Evolutionary conservation across 1,284 basidiomycete genomes (phyloP).

Genomic region (Ceratobasidium sp.): DNA sequence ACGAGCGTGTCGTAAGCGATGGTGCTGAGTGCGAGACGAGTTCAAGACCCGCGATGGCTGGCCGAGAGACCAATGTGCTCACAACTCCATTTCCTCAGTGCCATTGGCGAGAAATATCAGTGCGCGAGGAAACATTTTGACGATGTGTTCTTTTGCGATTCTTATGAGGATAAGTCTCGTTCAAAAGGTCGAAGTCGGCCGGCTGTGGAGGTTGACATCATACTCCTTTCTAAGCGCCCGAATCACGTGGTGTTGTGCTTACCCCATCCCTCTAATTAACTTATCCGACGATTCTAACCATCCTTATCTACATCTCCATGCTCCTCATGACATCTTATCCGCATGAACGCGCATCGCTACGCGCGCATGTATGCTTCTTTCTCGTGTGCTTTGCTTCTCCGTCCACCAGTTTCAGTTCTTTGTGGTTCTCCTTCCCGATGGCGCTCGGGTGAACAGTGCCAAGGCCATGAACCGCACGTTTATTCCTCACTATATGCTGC

Average conservation of each 20-base stretch:
- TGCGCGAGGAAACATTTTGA: conserved; percentile 67
- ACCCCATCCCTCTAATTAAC: conserved; percentile 20
- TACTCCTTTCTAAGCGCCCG: background rate
- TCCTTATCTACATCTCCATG: conserved; percentile 24
- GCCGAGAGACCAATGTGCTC: conserved; percentile 52
- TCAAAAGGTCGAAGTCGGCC: background rate
- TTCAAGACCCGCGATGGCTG: background rate
- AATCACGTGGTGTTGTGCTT: conserved; percentile 11
- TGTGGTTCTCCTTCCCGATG: conserved; percentile 26
- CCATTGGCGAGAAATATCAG: conserved; percentile 88
- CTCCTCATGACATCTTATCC: conserved; percentile 24
- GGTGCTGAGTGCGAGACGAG: conserved; percentile 64
- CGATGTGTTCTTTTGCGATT: no score
- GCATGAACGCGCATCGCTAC: conserved; percentile 35
- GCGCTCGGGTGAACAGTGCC: conserved; percentile 27
- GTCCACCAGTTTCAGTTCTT: background rate
- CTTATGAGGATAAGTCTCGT: background rate
- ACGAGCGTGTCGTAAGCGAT: conserved; percentile 85
- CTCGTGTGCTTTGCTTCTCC: background rate
- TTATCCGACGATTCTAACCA: conserved; percentile 15
- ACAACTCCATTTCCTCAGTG: conserved; percentile 93
- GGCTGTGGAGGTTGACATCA: conserved; percentile 31
- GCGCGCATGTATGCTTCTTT: conserved; percentile 12
- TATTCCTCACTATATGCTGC: conserved; percentile 26
- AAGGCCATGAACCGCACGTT: conserved; percentile 28